Evolutionary conservation across 2,329 filamentous ascomycete genomes (phyloP).

Genomic region (Beauveria brongniartii): DNA sequence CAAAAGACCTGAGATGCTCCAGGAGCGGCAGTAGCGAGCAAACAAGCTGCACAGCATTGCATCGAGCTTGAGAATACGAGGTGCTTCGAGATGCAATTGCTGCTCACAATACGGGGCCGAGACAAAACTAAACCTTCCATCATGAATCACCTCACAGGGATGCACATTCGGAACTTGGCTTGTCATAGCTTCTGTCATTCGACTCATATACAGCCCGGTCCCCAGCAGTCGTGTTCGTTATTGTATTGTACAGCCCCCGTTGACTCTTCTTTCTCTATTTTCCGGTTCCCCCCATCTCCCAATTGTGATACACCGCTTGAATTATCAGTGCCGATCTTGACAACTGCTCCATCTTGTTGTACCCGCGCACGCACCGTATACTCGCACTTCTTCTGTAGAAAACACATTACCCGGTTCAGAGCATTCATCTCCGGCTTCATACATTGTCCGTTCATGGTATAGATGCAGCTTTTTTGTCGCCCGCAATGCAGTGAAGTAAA

Average conservation of each 20-base stretch:
- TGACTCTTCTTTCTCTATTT: neutral
- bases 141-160: neutral
- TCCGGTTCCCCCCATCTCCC: neutral
- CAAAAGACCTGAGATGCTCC: conserved; percentile 11
- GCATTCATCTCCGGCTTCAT: conserved; percentile 3
- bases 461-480: conserved; percentile 12
- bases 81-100: too few species aligned
- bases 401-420: conserved; percentile 10
- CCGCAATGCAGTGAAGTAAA: conserved; percentile 13
- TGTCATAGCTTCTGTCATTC: neutral
- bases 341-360: neutral
- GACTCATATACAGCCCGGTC: neutral
- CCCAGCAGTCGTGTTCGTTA: neutral
- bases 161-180: neutral
- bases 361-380: neutral
- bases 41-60: too few species aligned
- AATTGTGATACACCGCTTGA: conserved; percentile 8
- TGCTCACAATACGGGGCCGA: neutral
- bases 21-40: too few species aligned
- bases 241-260: conserved; percentile 6
- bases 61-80: too few species aligned
- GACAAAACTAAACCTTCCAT: neutral
- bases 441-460: conserved; percentile 11
- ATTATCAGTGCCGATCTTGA: conserved; percentile 4
- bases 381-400: conserved; percentile 5